Evolutionary conservation across 345 rosid genomes (phyloP).

Genomic region (Erysimum cheiranthoides): DNA sequence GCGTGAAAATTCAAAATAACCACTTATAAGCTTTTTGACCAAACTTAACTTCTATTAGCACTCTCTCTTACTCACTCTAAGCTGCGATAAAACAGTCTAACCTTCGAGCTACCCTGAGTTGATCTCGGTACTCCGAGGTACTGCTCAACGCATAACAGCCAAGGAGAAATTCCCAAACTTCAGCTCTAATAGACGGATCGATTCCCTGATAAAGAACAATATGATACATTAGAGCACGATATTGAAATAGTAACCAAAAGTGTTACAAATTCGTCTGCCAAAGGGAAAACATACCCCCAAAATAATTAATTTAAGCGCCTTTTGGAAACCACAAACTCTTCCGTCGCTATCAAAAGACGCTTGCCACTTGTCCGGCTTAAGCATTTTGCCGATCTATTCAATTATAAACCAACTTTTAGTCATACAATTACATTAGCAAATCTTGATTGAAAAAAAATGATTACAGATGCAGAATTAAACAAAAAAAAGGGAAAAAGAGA

Average conservation of each 20-base stretch:
- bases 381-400: slow-evolving; percentile 78
- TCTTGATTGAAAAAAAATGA: not conserved
- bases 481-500: slow-evolving; percentile 10
- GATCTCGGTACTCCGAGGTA: slow-evolving; percentile 75
- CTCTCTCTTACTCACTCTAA: slow-evolving; percentile 7
- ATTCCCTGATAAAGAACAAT: slow-evolving; percentile 67
- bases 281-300: slow-evolving; percentile 69
- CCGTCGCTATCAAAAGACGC: slow-evolving; percentile 78
- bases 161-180: slow-evolving; percentile 96
- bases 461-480: not conserved
- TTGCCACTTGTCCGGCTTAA: slow-evolving; percentile 91
- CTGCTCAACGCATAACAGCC: slow-evolving; percentile 82
- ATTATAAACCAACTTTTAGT: slow-evolving; percentile 20
- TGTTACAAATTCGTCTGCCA: not conserved
- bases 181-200: slow-evolving; percentile 88
- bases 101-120: slow-evolving; percentile 83
- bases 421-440: slow-evolving; percentile 1
- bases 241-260: not conserved
- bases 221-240: slow-evolving; percentile 24
- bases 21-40: slow-evolving; percentile 3
- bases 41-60: not conserved
- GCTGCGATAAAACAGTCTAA: slow-evolving; percentile 27
- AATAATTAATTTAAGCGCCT: slow-evolving; percentile 74
- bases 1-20: slow-evolving; percentile 33
- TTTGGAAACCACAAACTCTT: slow-evolving; percentile 75